Conservation (phyloP, 306 rosid genomes). For the Purshia tridentata region DNA sequence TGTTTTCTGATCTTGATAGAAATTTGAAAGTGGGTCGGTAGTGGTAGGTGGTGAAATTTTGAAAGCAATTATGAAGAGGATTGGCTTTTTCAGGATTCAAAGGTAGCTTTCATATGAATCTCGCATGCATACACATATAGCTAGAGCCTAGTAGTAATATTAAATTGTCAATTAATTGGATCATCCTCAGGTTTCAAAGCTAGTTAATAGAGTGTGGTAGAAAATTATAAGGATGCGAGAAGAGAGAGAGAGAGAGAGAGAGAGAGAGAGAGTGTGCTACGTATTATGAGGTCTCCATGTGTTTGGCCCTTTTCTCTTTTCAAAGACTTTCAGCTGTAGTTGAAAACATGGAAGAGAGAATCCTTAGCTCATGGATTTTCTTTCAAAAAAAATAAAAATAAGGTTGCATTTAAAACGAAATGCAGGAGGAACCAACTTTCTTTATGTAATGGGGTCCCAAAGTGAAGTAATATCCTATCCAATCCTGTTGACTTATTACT, state of each 20-base stretch:
- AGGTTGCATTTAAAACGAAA: no score
- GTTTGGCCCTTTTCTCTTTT: background rate
- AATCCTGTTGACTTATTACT: background rate
- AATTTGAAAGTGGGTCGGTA: background rate
- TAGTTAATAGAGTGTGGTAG: background rate
- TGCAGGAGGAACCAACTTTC: no score
- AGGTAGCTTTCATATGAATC: no score
- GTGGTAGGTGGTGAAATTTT: background rate
- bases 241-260: no score
- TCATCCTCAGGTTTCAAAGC: background rate
- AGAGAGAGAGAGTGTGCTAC: no score
- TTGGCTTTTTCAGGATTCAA: no score
- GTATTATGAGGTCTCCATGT: background rate
- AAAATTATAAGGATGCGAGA: background rate
- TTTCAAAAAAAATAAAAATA: no score
- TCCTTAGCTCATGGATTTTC: no score
- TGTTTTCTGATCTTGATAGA: background rate
- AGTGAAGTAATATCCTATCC: background rate
- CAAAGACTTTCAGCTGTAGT: background rate
- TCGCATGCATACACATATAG: no score
- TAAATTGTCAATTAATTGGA: background rate
- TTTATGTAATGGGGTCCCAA: no score
- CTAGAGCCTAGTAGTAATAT: no score
- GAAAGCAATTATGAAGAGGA: background rate
- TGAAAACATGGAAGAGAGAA: background rate